phyloP scores from a whole-genome alignment of 768 basidiomycete species.

The Hortiboletus campestris region DNA sequence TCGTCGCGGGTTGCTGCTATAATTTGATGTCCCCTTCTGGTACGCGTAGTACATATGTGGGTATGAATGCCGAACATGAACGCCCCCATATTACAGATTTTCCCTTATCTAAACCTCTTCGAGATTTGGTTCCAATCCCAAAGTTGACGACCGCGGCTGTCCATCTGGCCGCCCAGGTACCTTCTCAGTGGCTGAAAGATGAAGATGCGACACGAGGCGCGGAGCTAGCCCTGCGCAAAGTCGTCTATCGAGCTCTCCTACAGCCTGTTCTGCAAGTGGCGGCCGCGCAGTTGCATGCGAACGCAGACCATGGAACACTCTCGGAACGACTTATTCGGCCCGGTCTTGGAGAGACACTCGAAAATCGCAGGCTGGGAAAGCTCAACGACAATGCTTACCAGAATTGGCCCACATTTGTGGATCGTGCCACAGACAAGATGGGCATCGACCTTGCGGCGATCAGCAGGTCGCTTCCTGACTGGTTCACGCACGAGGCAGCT shows the following conservation, averaged over 20 bases:
- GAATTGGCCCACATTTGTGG: constrained; percentile 50
- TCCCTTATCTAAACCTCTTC: constrained; percentile 43
- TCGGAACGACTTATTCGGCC: constrained; percentile 11
- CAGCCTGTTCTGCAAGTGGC: constrained; percentile 30
- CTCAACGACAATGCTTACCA: constrained; percentile 50
- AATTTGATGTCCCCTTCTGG: constrained; percentile 62
- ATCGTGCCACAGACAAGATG: constrained; percentile 29
- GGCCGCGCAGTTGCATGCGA: not conserved
- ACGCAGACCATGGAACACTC: not conserved
- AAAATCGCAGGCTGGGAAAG: constrained; percentile 51
- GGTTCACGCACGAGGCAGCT: constrained; percentile 20
- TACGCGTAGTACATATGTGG: constrained; percentile 9
- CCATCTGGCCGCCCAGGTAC: constrained; percentile 73
- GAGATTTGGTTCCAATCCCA: constrained; percentile 13
- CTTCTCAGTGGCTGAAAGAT: constrained; percentile 55
- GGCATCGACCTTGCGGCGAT: constrained; percentile 19
- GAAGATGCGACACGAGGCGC: constrained; percentile 35
- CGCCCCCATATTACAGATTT: constrained; percentile 42
- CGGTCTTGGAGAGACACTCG: constrained; percentile 38
- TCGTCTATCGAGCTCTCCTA: constrained; percentile 69
- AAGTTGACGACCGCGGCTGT: constrained; percentile 41
- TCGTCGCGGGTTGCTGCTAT: constrained; percentile 79
- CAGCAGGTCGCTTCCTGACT: constrained; percentile 16
- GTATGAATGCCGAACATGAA: constrained; percentile 1
- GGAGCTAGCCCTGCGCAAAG: constrained; percentile 59